Evolutionary conservation across 345 rosid genomes (phyloP), one percentile per base, ranked within the genome.

Genomic region (Boechera divaricarpa): DNA sequence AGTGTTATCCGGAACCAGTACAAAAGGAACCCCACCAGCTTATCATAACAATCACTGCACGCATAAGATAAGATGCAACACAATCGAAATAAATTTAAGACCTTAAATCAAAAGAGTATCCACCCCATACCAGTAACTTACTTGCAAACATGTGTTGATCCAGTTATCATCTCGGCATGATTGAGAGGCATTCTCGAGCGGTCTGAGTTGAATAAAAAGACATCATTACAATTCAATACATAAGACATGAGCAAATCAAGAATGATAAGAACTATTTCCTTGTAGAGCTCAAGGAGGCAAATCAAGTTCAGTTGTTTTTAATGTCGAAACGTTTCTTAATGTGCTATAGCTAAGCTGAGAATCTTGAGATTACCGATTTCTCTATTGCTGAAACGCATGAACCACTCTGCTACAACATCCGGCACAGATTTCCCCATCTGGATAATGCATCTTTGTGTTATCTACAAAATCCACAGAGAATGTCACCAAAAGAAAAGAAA

Each of bases 1-100:
- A 83, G 55, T 33, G 94, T 52, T 79, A 92, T 57, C 33, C 98
- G 90, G 76, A 85, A 88, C 97, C 97, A 94, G 84, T 90, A 94
- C 59, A 94, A 47, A 38, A 94, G 88, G 73, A 90, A 94, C 0
- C 97, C 87, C 47, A 94, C 88, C 77, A 94, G 70, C 73, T 87
- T 90, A 65, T 89, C 90, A 42, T 85, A 86, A 79, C 98, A 94
- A 7, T 80, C 88, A 13, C 98, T 90, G 86, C 90, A 79, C 76
- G 6, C 35, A 44, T 63, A 7, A 36, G 1, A 11, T 28, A 24
- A 64, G 36, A 55, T 21, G 9, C 41, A 38, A 21, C 24, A 21
- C 24, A 35, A 10, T 18, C 1, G 12, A 21, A 56, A 16, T 10
- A 58, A 61, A 31, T 1, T 29, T 29, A 6, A 42, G 26, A 45